A percentile compares a stretch with the other conserved stretches of the same genome.
phyloP scores from a whole-genome alignment of 2,329 filamentous ascomycete species.

The Orbilia brochopaga region DNA sequence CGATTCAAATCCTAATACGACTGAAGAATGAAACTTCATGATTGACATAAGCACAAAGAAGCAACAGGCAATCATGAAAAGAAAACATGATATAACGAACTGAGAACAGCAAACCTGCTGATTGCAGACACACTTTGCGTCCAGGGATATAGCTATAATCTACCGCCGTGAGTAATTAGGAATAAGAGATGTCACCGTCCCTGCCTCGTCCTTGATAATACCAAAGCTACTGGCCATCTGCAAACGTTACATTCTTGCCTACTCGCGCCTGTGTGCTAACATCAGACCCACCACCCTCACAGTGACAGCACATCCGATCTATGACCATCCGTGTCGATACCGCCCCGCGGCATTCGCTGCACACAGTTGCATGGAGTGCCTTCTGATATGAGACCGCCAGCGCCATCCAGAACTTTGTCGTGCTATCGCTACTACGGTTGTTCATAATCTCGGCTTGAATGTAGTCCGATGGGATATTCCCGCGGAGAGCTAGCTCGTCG shows the following conservation, averaged over 20 bases:
- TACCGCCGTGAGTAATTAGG: too few species aligned
- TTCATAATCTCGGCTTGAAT: slow-evolving; percentile 2
- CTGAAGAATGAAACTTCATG: too few species aligned
- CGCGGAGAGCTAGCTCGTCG: slow-evolving; percentile 24
- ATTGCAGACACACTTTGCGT: too few species aligned
- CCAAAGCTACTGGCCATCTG: too few species aligned
- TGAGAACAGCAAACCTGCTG: too few species aligned
- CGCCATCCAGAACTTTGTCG: slow-evolving; percentile 34
- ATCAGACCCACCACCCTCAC: slow-evolving; percentile 8
- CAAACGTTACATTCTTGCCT: background rate
- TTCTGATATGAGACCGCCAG: slow-evolving; percentile 35
- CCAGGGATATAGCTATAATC: too few species aligned
- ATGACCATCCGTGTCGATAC: slow-evolving; percentile 21
- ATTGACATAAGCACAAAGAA: too few species aligned
- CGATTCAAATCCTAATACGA: too few species aligned
- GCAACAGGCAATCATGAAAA: too few species aligned
- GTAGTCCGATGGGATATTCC: slow-evolving; percentile 13
- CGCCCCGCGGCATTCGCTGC: slow-evolving; percentile 20
- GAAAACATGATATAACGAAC: too few species aligned
- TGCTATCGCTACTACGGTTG: background rate
- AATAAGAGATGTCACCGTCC: too few species aligned
- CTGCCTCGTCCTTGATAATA: too few species aligned
- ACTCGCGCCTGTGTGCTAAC: background rate
- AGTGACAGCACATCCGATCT: slow-evolving; percentile 47
- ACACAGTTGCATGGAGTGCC: slow-evolving; percentile 30